phyloP scores from a whole-genome alignment of 192 early-diverging fungal species.

The Coemansia sp. region DNA sequence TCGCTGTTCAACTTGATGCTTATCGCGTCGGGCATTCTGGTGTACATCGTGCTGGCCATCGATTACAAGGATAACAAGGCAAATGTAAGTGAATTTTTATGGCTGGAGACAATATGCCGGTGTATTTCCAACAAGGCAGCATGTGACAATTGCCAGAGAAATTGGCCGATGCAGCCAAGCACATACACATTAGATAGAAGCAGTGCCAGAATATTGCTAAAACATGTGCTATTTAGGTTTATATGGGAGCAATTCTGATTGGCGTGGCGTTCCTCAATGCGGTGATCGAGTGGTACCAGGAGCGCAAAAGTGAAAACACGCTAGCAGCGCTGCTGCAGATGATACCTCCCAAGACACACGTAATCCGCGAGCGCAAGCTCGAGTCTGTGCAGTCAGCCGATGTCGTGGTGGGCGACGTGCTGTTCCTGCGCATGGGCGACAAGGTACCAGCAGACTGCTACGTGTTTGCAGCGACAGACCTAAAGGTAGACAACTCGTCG shows the following conservation, averaged over 20 bases:
- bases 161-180: neutral
- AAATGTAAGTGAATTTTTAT: constrained; percentile 55
- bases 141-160: neutral
- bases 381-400: constrained; percentile 64
- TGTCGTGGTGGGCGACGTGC: constrained; percentile 84
- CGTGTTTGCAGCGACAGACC: constrained; percentile 73
- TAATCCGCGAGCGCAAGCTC: constrained; percentile 73
- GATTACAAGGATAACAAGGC: constrained; percentile 71
- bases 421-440: constrained; percentile 88
- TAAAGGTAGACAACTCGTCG: constrained; percentile 97
- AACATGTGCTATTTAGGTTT: constrained; percentile 54
- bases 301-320: constrained; percentile 84
- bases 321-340: constrained; percentile 89
- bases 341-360: constrained; percentile 82
- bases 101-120: neutral
- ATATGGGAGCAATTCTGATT: constrained; percentile 87
- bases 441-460: constrained; percentile 91
- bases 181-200: neutral
- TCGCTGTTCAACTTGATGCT: constrained; percentile 89
- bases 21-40: constrained; percentile 73
- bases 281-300: constrained; percentile 88
- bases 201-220: neutral
- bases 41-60: constrained; percentile 78
- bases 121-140: neutral
- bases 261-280: constrained; percentile 88